A percentile compares a stretch with the other conserved stretches of the same genome.
phyloP scores from a whole-genome alignment of 305 asterid genomes.

The Ruellia speciosa region DNA sequence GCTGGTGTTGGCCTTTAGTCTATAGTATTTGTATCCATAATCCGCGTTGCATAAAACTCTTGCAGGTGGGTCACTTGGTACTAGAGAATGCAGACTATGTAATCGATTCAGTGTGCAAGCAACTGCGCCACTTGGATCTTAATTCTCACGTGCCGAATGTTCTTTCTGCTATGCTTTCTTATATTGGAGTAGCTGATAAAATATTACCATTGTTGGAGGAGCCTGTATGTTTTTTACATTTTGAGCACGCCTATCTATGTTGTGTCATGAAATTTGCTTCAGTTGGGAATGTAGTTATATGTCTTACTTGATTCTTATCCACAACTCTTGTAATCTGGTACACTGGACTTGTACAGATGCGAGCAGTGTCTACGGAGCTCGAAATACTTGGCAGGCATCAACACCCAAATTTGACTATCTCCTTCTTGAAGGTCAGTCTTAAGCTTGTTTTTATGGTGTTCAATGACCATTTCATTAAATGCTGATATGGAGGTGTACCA shows the following conservation, averaged over 20 bases:
- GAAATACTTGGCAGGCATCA: conserved; percentile 91
- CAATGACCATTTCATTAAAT: not conserved
- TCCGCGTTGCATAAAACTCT: conserved; percentile 20
- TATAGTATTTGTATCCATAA: conserved; percentile 4
- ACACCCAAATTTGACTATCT: conserved; percentile 76
- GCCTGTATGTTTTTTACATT: conserved; percentile 50
- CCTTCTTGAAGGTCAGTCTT: conserved; percentile 69
- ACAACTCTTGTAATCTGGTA: conserved; percentile 23
- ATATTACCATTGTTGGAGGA: conserved; percentile 92
- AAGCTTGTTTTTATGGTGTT: not conserved
- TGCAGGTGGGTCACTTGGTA: conserved; percentile 95
- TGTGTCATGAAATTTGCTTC: conserved; percentile 14
- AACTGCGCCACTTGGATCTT: conserved; percentile 85
- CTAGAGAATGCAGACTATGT: conserved; percentile 82
- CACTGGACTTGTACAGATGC: conserved; percentile 56
- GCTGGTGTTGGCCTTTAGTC: conserved; percentile 21
- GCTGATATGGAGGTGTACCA: too few relatives aligned
- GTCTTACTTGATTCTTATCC: conserved; percentile 10
- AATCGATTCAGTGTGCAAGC: conserved; percentile 82
- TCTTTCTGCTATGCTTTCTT: conserved; percentile 89
- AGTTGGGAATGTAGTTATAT: conserved; percentile 2
- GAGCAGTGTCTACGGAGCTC: conserved; percentile 82
- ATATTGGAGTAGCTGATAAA: conserved; percentile 73
- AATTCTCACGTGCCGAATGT: conserved; percentile 86
- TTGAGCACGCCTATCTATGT: conserved; percentile 7